Evolutionary conservation across 257 asterid species (phyloP).

Genomic region (Catharanthus roseus): DNA sequence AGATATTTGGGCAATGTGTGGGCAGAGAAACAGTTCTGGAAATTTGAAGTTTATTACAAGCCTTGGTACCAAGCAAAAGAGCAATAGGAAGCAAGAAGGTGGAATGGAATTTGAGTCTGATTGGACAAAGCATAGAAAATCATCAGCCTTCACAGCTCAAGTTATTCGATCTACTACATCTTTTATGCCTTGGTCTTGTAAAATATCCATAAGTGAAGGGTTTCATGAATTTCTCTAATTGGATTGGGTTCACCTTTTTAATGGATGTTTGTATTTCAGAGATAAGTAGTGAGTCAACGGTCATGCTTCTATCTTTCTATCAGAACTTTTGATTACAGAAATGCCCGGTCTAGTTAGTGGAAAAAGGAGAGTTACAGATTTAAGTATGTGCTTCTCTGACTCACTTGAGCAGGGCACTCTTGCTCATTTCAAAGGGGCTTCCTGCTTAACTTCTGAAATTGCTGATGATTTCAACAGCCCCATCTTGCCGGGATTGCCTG

Average conservation of each 20-base stretch:
- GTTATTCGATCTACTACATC: conserved; percentile 43
- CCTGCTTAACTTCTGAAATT: conserved; percentile 26
- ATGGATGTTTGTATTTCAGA: conserved; percentile 8
- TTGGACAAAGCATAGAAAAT: conserved; percentile 44
- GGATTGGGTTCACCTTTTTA: conserved; percentile 14
- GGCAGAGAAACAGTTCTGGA: conserved; percentile 24
- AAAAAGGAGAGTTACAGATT: conserved; percentile 24
- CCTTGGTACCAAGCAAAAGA: conserved; percentile 23
- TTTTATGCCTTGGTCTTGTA: conserved; percentile 73
- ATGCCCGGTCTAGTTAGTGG: conserved; percentile 13
- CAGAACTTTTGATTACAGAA: neutral
- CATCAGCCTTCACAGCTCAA: conserved; percentile 47
- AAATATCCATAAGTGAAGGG: conserved; percentile 60
- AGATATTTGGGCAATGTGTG: conserved; percentile 50
- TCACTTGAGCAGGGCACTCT: conserved; percentile 23
- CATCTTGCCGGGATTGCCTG: conserved; percentile 77
- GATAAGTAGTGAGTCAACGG: neutral
- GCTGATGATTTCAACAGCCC: conserved; percentile 30
- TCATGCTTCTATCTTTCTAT: conserved; percentile 1
- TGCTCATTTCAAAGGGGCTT: conserved; percentile 25
- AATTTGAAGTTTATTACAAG: conserved; percentile 18
- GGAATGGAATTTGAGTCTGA: conserved; percentile 64
- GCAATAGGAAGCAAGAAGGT: conserved; percentile 23
- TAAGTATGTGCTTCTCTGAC: conserved; percentile 39
- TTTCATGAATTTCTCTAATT: conserved; percentile 56